phyloP scores from a whole-genome alignment of 2,329 filamentous ascomycete species.

The Herpotrichia juniperi region DNA sequence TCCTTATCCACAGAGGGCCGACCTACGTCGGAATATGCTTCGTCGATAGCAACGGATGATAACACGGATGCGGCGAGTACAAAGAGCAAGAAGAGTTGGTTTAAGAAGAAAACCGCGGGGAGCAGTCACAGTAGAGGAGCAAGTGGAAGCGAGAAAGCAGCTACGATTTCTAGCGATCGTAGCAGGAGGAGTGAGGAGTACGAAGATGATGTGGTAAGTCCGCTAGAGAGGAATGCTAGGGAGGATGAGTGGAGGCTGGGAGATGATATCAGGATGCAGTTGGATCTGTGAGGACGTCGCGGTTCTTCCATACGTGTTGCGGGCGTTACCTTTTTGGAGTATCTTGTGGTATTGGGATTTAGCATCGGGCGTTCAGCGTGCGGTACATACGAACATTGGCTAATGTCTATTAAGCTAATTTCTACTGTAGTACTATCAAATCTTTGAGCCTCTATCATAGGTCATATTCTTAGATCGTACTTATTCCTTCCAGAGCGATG shows the following conservation, averaged over 20 bases:
- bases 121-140: conserved; percentile 22
- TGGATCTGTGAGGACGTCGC: conserved; percentile 63
- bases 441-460: no score
- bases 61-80: conserved; percentile 41
- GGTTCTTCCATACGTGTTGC: neutral
- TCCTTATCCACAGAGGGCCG: conserved; percentile 22
- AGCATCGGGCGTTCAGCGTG: no score
- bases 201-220: conserved; percentile 59
- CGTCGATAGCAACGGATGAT: conserved; percentile 27
- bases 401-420: neutral
- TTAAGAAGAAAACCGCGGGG: conserved; percentile 37
- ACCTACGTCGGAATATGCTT: conserved; percentile 26
- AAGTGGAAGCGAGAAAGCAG: conserved; percentile 36
- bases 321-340: neutral
- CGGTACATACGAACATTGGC: neutral
- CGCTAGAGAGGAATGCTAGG: conserved; percentile 57
- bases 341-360: neutral
- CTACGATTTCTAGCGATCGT: conserved; percentile 35
- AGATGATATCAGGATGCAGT: conserved; percentile 82
- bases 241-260: conserved; percentile 75
- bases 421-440: no score
- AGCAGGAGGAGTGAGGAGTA: conserved; percentile 47
- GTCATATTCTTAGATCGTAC: no score
- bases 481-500: no score
- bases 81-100: conserved; percentile 43